Percentiles rank a stretch among this genome's conserved stretches.
These are phyloP conservation scores for Elymus sibiricus DNA, from an alignment of 176 grass and related monocot species.

Conservation along the genomic window DNA sequence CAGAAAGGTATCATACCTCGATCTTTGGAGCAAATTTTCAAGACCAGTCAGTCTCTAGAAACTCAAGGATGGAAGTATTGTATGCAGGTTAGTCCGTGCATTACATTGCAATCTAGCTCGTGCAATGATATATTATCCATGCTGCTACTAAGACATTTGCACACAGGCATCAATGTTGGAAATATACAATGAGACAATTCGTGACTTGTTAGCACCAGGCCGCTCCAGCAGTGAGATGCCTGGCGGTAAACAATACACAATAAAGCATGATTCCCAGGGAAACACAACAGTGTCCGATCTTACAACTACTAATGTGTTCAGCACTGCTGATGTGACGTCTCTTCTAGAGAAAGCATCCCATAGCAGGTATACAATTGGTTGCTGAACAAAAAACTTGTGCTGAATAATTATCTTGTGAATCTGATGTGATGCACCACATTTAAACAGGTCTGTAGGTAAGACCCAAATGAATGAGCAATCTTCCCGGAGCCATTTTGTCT, in stretches of 20 bases:
- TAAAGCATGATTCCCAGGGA: conserved; percentile 81
- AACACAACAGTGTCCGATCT: conserved; percentile 81
- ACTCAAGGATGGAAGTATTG: conserved; percentile 89
- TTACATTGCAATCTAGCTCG: background rate
- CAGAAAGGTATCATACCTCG: conserved; percentile 88
- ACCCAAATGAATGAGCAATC: conserved; percentile 98
- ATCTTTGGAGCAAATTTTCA: conserved; percentile 91
- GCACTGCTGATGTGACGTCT: conserved; percentile 53
- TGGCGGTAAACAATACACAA: conserved; percentile 55
- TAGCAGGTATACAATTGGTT: conserved; percentile 39
- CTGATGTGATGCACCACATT: background rate
- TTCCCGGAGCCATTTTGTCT: conserved; percentile 90
- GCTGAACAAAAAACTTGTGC: background rate
- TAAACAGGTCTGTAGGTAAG: conserved; percentile 75
- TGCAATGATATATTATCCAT: background rate
- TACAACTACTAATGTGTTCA: conserved; percentile 64
- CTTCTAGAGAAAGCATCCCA: conserved; percentile 73
- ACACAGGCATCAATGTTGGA: conserved; percentile 88
- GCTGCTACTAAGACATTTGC: background rate
- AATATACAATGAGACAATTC: conserved; percentile 96
- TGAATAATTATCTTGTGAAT: background rate
- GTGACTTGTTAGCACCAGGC: conserved; percentile 65
- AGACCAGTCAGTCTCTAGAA: conserved; percentile 58
- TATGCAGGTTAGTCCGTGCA: conserved; percentile 51
- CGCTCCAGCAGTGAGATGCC: conserved; percentile 37